Conservation (phyloP, 306 rosid species). For the Vigna nakashimae region DNA sequence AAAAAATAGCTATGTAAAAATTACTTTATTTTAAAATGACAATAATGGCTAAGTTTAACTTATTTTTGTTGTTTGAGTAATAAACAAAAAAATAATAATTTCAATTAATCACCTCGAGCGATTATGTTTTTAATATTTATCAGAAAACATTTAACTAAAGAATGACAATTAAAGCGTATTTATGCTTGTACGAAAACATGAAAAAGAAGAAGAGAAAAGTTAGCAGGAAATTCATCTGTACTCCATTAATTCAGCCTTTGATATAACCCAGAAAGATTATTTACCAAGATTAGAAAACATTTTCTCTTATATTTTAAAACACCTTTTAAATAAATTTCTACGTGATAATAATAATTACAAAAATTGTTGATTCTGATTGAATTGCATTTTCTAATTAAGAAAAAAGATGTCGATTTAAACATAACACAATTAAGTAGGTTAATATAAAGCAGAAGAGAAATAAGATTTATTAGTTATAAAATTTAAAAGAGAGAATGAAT, state of each 20-base stretch:
- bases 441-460: not conserved
- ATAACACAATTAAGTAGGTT: not conserved
- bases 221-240: conserved; percentile 1
- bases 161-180: conserved; percentile 9
- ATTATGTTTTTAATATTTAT: not conserved
- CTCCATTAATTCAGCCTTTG: not conserved
- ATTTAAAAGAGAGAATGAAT: not conserved
- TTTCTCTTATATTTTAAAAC: not conserved
- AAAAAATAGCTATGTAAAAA: too few relatives aligned
- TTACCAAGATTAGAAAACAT: not conserved
- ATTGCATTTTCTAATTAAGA: not conserved
- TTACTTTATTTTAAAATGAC: too few relatives aligned
- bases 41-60: not conserved
- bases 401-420: not conserved
- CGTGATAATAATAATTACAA: not conserved
- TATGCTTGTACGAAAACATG: conserved; percentile 1
- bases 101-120: not conserved
- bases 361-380: not conserved
- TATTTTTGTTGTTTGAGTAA: not conserved
- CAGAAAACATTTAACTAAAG: conserved; percentile 14
- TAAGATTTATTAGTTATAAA: not conserved
- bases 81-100: not conserved
- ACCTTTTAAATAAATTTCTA: not conserved
- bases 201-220: not conserved
- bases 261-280: too few relatives aligned